Evolutionary conservation across 352 stramenopile genomes (phyloP).

Genomic region (Pythium periplocum): DNA sequence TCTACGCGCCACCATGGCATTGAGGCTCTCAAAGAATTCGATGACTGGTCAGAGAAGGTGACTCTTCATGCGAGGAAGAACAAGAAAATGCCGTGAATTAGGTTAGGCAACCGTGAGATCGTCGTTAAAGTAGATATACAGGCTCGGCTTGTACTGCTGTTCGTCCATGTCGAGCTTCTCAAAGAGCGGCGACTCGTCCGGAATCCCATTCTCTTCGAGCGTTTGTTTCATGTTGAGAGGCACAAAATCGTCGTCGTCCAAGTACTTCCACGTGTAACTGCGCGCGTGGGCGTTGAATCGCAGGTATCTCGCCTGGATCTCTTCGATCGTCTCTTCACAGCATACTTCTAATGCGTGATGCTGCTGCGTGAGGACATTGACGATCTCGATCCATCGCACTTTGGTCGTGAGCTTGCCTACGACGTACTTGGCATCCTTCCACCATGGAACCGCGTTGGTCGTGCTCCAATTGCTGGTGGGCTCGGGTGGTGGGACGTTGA

Average conservation of each 20-base stretch:
- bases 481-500: conserved; percentile 83
- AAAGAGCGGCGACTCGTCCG: conserved; percentile 76
- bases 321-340: conserved; percentile 81
- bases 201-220: conserved; percentile 85
- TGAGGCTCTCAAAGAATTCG: too few relatives aligned
- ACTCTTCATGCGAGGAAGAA: too few relatives aligned
- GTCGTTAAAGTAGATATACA: conserved; percentile 94
- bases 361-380: conserved; percentile 90
- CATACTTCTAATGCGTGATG: conserved; percentile 78
- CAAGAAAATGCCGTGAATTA: neutral
- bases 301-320: conserved; percentile 87
- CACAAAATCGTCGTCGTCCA: conserved; percentile 85
- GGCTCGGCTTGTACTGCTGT: conserved; percentile 81
- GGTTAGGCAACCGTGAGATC: conserved; percentile 80
- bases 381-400: conserved; percentile 73
- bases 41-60: too few relatives aligned
- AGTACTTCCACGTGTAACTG: conserved; percentile 92
- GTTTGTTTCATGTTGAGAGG: conserved; percentile 85
- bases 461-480: conserved; percentile 74
- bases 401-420: conserved; percentile 70
- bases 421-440: conserved; percentile 70
- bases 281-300: conserved; percentile 82
- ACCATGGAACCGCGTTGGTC: conserved; percentile 80
- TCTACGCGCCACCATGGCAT: conserved; percentile 8
- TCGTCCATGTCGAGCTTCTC: conserved; percentile 85